These are phyloP conservation scores for Aaosphaeria arxii DNA, from an alignment of 2,329 filamentous ascomycete species.

Conservation along the genomic window DNA sequence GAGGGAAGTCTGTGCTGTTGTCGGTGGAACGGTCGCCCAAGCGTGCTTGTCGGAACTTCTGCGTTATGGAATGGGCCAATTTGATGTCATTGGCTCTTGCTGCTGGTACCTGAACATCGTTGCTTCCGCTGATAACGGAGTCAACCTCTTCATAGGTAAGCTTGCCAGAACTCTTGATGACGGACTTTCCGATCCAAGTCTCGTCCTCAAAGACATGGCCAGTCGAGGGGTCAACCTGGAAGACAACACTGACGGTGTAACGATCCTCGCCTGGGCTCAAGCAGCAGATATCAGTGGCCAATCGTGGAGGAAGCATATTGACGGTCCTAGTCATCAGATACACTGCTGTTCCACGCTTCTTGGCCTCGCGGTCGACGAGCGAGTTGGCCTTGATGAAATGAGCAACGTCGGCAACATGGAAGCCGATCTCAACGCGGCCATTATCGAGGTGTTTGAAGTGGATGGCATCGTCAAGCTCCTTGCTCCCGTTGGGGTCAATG, in stretches of 20 bases:
- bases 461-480: constrained; percentile 87
- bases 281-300: constrained; percentile 85
- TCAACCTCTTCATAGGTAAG: constrained; percentile 85
- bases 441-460: constrained; percentile 83
- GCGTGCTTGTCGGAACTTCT: constrained; percentile 86
- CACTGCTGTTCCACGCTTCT: constrained; percentile 95
- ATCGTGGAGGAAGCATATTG: constrained; percentile 81
- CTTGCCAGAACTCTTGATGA: constrained; percentile 89
- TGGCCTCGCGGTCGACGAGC: constrained; percentile 92
- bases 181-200: constrained; percentile 88
- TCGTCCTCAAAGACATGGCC: constrained; percentile 80
- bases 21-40: constrained; percentile 68
- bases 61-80: constrained; percentile 74
- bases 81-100: constrained; percentile 74
- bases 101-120: constrained; percentile 62
- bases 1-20: constrained; percentile 65
- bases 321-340: constrained; percentile 89
- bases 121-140: constrained; percentile 65
- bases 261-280: constrained; percentile 83
- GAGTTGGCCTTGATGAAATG: constrained; percentile 97
- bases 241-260: constrained; percentile 87
- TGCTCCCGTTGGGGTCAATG: constrained; percentile 82
- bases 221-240: constrained; percentile 80
- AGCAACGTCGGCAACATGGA: constrained; percentile 91
- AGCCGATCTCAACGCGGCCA: constrained; percentile 87